Conservation (phyloP, 225 moss, liverwort and hornwort genomes). For the Bryum argenteum region DNA sequence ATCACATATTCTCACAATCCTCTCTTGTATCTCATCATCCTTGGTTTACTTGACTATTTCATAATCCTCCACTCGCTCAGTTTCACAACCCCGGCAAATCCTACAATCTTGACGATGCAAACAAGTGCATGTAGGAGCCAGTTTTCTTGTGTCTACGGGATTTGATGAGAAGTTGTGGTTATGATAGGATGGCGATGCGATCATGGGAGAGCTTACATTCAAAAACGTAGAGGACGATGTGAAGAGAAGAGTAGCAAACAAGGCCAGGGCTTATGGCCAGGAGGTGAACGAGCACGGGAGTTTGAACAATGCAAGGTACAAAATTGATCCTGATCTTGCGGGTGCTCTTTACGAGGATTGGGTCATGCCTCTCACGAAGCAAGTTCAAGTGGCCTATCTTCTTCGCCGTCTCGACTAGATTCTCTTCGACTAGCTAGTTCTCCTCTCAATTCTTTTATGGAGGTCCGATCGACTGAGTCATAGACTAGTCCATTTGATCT, state of each 20-base stretch:
- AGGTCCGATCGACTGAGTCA: background rate
- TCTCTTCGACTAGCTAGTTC: background rate
- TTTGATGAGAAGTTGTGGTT: constrained; percentile 16
- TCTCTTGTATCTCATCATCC: background rate
- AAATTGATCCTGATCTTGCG: constrained; percentile 80
- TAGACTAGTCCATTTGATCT: constrained; percentile 6
- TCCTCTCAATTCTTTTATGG: constrained; percentile 6
- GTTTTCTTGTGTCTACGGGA: too few relatives aligned
- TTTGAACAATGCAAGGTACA: constrained; percentile 55
- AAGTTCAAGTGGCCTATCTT: constrained; percentile 94
- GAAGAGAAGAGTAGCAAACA: constrained; percentile 77
- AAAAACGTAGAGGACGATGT: constrained; percentile 76
- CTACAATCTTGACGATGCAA: too few relatives aligned
- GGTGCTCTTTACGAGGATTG: constrained; percentile 88
- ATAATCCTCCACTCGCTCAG: too few relatives aligned
- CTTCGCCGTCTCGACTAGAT: constrained; percentile 74
- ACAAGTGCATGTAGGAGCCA: too few relatives aligned
- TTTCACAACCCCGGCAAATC: too few relatives aligned
- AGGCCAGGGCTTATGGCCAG: constrained; percentile 83
- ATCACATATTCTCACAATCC: constrained; percentile 21
- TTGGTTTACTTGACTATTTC: background rate
- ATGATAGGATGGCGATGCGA: constrained; percentile 74
- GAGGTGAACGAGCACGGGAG: constrained; percentile 65
- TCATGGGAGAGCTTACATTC: constrained; percentile 75
- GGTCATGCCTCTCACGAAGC: constrained; percentile 98